Evolutionary conservation across 352 stramenopile genomes (phyloP), one percentile per base, ranked within the genome.

Genomic region (Phytophthora pluvialis): DNA sequence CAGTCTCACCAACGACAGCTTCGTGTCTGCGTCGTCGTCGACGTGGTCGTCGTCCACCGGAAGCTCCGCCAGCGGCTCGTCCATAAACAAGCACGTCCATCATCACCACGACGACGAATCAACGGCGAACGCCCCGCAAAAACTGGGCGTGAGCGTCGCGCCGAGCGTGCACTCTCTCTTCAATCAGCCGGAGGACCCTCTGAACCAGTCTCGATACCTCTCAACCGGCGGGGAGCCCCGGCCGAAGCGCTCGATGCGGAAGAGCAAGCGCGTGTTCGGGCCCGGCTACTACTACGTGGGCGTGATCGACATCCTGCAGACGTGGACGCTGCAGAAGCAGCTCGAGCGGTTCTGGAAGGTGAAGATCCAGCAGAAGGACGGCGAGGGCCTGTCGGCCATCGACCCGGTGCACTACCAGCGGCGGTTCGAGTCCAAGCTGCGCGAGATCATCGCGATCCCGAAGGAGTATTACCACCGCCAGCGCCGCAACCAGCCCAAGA

Each of bases 281-380:
- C 90, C 90, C 0, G 88, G 83, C 11, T 90, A 90, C 55, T 97
- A 97, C 71, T 96, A 96, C 67, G 78, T 97, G 2, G 90, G 90
- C 11, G 77, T 97, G 29, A 97, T 97, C 55, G 90, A 97, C 66
- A 97, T 97, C 43, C 46, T 97, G 38, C 90, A 97, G 71, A 89
- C 86, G 44, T 97, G 86, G 86, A 96, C 85, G 29, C 72, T 88
- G 12, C 64, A 93, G 49, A 97, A 97, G 55, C 64, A 73, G 25
- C 44, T 92, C 5, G 90, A 97, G 73, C 75, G 86, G 16, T 94
- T 93, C 55, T 89, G 75, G 57, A 97, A 97, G 58, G 87, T 93
- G 7, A 54, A 83, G 15, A 48, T 97, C 9, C 77, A 87, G 56
- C 80, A 80, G 6, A 78, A 80, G 36, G 87, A 95, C 48, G 64